These are phyloP conservation scores for Choiromyces venosus DNA, from an alignment of 495 filamentous ascomycete genomes.

Conservation along the genomic window DNA sequence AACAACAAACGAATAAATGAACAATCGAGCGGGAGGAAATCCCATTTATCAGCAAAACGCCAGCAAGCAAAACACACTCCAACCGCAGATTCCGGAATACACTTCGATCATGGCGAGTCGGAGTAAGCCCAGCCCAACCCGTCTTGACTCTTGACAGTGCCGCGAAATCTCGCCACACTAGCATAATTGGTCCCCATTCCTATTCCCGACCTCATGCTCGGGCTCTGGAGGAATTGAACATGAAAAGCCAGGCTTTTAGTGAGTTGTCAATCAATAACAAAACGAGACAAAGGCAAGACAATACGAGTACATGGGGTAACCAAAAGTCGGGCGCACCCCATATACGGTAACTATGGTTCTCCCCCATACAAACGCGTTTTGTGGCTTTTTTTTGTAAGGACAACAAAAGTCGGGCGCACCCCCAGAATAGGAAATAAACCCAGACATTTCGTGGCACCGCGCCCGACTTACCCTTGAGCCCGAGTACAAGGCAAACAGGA, in stretches of 20 bases:
- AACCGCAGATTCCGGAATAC: neutral
- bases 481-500: too few relatives aligned
- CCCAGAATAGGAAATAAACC: too few relatives aligned
- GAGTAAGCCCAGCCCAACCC: neutral
- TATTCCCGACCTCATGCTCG: neutral
- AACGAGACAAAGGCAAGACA: neutral
- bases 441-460: too few relatives aligned
- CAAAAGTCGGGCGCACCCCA: too few relatives aligned
- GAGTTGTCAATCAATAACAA: neutral
- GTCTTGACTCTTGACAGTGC: neutral
- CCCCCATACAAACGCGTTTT: too few relatives aligned
- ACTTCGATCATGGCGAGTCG: neutral
- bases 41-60: neutral
- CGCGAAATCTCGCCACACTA: neutral
- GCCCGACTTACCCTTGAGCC: too few relatives aligned
- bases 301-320: too few relatives aligned
- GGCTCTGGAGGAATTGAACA: neutral
- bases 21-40: neutral
- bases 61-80: neutral
- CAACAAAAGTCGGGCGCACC: too few relatives aligned
- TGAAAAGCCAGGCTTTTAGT: neutral
- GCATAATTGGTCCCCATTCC: neutral
- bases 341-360: too few relatives aligned
- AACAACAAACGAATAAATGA: too few relatives aligned
- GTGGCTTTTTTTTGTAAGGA: too few relatives aligned